Evolutionary conservation across 2,329 filamentous ascomycete genomes (phyloP), one percentile per base, ranked within the genome.

Genomic region (Calycina herbarum): DNA sequence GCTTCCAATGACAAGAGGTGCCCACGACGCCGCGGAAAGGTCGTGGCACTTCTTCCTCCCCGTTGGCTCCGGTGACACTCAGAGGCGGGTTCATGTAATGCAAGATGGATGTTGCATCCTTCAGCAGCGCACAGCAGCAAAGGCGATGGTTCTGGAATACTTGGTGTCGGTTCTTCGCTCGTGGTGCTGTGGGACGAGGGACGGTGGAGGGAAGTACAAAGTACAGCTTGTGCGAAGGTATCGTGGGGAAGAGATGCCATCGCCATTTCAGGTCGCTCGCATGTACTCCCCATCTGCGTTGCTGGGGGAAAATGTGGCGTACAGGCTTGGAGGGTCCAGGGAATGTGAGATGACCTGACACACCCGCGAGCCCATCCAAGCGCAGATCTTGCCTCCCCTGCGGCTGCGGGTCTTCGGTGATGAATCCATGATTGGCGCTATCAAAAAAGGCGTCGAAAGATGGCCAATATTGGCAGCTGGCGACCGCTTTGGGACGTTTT

Each of bases 281-380:
- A 20, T 40, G 17, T 1, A 31, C 61, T 42, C 61, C 20, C 24
- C 31, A 45, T 3, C 10, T 20, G 20, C 20, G 29, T 61, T 66
- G 64, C 64, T 51, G 65, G 59, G 64, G 64, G 64, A 68, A 38
- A 33, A n/a, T 59, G 48, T 69, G 68, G 62, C 57, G 56, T 31
- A 56, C 29, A 31, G 29, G 15, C 15, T 61, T 11, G 65, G 35
- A 8, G 8, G 35, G 13, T 64, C 61, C 65, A 64, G 38, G 56
- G 48, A 64, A 51, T 57, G 45, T 57, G 65, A 48, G 61, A 70
- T 71, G 61, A 69, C 66, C 67, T 69, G 69, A 70, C 66, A 70
- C 68, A 69, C 68, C 70, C 70, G 70, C 67, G 51, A 65, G 51
- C 35, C 45, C 61, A 69, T 65, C 70, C 70, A 70, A 57, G 67